Conservation (phyloP, 495 filamentous ascomycete genomes). For the Penicillium ucsense region DNA sequence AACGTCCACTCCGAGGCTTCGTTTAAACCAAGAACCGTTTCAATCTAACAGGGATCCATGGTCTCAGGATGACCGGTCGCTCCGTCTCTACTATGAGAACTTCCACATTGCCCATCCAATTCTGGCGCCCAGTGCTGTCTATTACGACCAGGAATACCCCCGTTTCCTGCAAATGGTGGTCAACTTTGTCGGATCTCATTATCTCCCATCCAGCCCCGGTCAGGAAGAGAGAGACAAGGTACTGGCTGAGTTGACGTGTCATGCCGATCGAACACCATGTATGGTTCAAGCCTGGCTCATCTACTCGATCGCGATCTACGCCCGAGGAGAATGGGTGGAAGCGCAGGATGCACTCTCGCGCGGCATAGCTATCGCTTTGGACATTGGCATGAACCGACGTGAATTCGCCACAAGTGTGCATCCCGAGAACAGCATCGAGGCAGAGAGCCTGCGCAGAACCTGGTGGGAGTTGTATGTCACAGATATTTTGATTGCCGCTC, state of each 20-base stretch:
- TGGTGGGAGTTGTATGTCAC: conserved; percentile 37
- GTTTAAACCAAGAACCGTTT: conserved; percentile 4
- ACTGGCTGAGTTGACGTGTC: conserved; percentile 16
- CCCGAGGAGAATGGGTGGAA: conserved; percentile 24
- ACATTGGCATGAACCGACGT: conserved; percentile 27
- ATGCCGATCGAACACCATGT: conserved; percentile 18
- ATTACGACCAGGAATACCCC: conserved; percentile 29
- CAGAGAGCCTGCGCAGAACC: conserved; percentile 31
- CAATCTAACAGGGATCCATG: conserved; percentile 9
- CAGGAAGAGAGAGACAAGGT: conserved; percentile 18
- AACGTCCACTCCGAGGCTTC: conserved; percentile 7
- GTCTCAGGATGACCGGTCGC: conserved; percentile 23
- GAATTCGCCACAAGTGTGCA: conserved; percentile 21
- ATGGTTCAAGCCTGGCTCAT: conserved; percentile 32
- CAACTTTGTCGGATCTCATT: conserved; percentile 31
- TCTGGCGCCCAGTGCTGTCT: conserved; percentile 22
- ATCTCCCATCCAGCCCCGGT: conserved; percentile 14
- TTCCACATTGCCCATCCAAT: conserved; percentile 34
- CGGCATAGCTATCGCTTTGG: conserved; percentile 24
- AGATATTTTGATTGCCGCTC: conserved; percentile 27
- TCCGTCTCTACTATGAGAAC: conserved; percentile 30
- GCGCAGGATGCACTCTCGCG: conserved; percentile 23
- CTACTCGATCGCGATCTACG: conserved; percentile 27
- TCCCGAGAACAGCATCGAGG: conserved; percentile 19
- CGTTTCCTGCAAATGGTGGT: conserved; percentile 26